These are phyloP conservation scores for Cladosporium sp. DNA, from an alignment of 2,329 filamentous ascomycete genomes.

Conservation along the genomic window DNA sequence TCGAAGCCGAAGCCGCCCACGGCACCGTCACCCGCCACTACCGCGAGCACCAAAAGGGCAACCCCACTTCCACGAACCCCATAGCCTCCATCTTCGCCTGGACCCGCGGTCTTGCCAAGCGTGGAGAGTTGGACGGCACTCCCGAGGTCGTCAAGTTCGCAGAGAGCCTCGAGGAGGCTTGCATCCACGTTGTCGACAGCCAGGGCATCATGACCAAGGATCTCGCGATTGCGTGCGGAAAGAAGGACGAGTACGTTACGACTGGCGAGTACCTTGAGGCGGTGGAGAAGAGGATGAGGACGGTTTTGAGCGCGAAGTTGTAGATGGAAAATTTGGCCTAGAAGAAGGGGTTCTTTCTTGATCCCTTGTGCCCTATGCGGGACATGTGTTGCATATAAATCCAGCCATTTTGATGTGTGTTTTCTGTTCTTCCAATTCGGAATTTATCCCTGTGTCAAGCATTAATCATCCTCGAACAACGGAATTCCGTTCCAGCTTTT, in stretches of 20 bases:
- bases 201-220: constrained; percentile 99
- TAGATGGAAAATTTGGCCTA: constrained; percentile 34
- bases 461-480: too few relatives aligned
- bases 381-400: too few relatives aligned
- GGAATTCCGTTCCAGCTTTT: too few relatives aligned
- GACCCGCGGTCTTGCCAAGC: constrained; percentile 90
- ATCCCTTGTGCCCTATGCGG: too few relatives aligned
- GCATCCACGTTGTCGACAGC: constrained; percentile 86
- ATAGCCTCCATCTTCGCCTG: constrained; percentile 99
- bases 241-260: constrained; percentile 85
- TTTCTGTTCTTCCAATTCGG: too few relatives aligned
- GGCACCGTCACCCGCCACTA: constrained; percentile 98
- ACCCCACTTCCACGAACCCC: constrained; percentile 95
- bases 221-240: constrained; percentile 88
- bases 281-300: constrained; percentile 85
- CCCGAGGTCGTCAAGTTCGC: constrained; percentile 89
- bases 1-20: constrained; percentile 96
- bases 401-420: too few relatives aligned
- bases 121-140: constrained; percentile 88
- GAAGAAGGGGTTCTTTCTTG: too few relatives aligned
- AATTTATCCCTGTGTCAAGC: too few relatives aligned
- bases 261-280: constrained; percentile 88
- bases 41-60: constrained; percentile 97
- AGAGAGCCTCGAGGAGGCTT: constrained; percentile 86
- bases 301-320: constrained; percentile 71